A percentile compares a stretch with the other conserved stretches of the same genome.
These are phyloP conservation scores for Carex scoparia DNA, from an alignment of 176 grass and related monocot species.

Conservation along the genomic window DNA sequence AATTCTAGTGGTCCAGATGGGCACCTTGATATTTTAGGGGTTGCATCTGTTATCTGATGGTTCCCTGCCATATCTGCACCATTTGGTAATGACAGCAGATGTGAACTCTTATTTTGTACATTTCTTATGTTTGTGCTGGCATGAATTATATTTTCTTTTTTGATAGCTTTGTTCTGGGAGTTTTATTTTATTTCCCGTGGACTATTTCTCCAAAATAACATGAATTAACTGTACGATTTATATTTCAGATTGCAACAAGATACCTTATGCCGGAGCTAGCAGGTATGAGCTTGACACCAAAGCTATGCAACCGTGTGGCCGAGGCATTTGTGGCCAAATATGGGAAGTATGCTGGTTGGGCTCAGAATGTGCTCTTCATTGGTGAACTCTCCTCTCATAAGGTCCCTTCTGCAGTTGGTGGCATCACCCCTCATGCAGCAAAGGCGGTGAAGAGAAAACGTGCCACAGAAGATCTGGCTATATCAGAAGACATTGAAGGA, in stretches of 20 bases:
- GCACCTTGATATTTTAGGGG: not conserved
- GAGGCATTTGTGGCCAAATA: slow-evolving; percentile 85
- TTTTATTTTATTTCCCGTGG: not conserved
- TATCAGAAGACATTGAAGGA: not conserved
- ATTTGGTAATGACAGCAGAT: not conserved
- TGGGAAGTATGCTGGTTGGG: slow-evolving; percentile 86
- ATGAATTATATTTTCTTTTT: not conserved
- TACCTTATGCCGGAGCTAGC: slow-evolving; percentile 76
- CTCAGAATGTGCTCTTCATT: slow-evolving; percentile 93
- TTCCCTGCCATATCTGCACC: not conserved
- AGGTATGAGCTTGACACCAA: slow-evolving; percentile 56
- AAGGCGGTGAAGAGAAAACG: slow-evolving; percentile 55
- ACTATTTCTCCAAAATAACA: not conserved
- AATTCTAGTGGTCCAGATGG: not conserved
- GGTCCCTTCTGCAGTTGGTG: slow-evolving; percentile 5
- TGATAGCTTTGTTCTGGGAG: not conserved
- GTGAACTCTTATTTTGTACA: not conserved
- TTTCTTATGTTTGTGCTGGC: not conserved
- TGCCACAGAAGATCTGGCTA: not conserved
- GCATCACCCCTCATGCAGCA: not conserved
- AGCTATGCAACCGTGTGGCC: slow-evolving; percentile 53
- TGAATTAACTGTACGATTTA: slow-evolving; percentile 12
- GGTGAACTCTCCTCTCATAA: slow-evolving; percentile 64
- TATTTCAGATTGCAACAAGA: slow-evolving; percentile 65
- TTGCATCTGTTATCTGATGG: not conserved